Percentiles rank a stretch among this genome's conserved stretches.
Conservation (phyloP, 2,329 filamentous ascomycete species). For the Aspergillus quadrilineatus region DNA sequence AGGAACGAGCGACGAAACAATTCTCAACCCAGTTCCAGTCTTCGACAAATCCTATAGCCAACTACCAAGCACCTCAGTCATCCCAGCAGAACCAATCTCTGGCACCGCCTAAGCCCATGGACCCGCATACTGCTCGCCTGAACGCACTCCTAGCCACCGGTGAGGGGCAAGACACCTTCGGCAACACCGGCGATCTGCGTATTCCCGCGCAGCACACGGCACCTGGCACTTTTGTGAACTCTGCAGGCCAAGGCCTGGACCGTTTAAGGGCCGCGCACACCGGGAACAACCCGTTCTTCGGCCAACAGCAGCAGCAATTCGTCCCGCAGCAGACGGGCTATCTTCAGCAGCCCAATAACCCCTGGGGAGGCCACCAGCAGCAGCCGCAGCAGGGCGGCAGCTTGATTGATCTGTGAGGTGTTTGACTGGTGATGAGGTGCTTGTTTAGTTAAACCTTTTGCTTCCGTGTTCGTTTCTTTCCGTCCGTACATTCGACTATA, state of each 20-base stretch:
- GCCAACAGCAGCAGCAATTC: slow-evolving; percentile 56
- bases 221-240: slow-evolving; percentile 94
- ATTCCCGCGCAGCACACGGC: slow-evolving; percentile 96
- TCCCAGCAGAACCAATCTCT: slow-evolving; percentile 26
- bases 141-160: slow-evolving; percentile 83
- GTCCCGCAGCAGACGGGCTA: slow-evolving; percentile 49
- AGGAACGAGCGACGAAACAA: slow-evolving; percentile 74
- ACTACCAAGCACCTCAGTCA: slow-evolving; percentile 45
- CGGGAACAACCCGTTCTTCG: slow-evolving; percentile 86
- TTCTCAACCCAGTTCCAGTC: slow-evolving; percentile 61
- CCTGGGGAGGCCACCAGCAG: slow-evolving; percentile 54
- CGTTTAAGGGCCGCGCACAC: slow-evolving; percentile 67
- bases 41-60: slow-evolving; percentile 48
- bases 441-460: slow-evolving; percentile 3
- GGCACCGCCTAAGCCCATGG: slow-evolving; percentile 38
- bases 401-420: slow-evolving; percentile 59
- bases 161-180: slow-evolving; percentile 95
- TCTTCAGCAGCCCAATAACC: slow-evolving; percentile 51
- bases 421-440: slow-evolving; percentile 3
- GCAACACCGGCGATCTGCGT: slow-evolving; percentile 92
- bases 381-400: slow-evolving; percentile 54
- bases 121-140: slow-evolving; percentile 68
- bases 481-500: slow-evolving; percentile 13
- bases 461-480: slow-evolving; percentile 6
- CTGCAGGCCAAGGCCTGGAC: slow-evolving; percentile 76